Evolutionary conservation across 1,139 yeast species (phyloP), one percentile per base, ranked within the genome.

Genomic region (Candida sanyaensis): DNA sequence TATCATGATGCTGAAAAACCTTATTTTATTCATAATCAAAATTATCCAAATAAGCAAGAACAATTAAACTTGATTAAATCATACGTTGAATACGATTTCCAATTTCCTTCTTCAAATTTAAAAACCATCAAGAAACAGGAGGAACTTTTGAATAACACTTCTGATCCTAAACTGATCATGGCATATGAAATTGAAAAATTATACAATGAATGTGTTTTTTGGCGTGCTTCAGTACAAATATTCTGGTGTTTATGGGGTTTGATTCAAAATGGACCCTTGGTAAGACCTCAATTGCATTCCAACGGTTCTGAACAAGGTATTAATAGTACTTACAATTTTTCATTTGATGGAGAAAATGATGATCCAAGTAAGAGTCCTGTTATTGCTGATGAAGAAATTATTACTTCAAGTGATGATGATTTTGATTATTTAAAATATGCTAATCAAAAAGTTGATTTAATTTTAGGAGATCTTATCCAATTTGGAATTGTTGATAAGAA

Each of bases 191-290:
- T 86, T 31, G 78, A 75, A 46, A 66, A 73, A 42, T 63, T 90
- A 40, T 81, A 80, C 60, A 82, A 85, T 56, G 88, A 88, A 54
- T 78, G 85, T 38, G 69, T 83, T 7, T 75, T 76, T 48, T 93
- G 98, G 97, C 79, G 97, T 58, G 82, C 95, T 0, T 73, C 90
- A 0, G 95, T 83, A 13, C 87, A 86, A 47, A 74, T 89, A 5
- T 82, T 79, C 61, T 93, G 99, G 99, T 78, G 87, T 27, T 63
- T 91, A 27, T 93, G 99, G 99, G 98, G 96, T 0, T 76, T 93
- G 47, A 81, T 93, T 40, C 96, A 88, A 66, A 78, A 81, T 60
- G 88, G 88, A 2, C 74, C 77, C 21, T 17, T 17, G 1, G 47
- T 66, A 6, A 61, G 58, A 41, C 54, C 58, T 1, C 52, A 57